Conservation (phyloP, 2,329 filamentous ascomycete genomes). For the Shiraia bambusicola region DNA sequence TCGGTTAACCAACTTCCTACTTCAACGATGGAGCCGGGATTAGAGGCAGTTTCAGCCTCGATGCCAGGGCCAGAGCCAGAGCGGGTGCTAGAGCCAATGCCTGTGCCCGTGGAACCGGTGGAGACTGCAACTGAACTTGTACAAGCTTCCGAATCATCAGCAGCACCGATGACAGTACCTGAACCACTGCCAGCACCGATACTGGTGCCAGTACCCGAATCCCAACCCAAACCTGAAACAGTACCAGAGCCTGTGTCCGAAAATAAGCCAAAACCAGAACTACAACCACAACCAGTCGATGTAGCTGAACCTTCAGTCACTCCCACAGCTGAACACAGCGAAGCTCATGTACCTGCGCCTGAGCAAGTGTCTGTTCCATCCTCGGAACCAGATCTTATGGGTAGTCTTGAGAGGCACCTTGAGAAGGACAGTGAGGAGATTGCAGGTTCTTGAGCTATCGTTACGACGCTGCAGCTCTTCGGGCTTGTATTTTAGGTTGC, state of each 20-base stretch:
- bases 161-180: background rate
- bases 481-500: no score
- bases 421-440: slow-evolving; percentile 34
- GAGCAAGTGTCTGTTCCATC: slow-evolving; percentile 18
- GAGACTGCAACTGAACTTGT: slow-evolving; percentile 1
- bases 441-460: slow-evolving; percentile 11
- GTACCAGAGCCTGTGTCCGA: background rate
- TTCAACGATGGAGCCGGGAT: slow-evolving; percentile 10
- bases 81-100: background rate
- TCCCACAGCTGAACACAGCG: slow-evolving; percentile 1
- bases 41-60: background rate
- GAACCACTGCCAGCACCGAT: slow-evolving; percentile 1
- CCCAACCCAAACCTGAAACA: slow-evolving; percentile 4
- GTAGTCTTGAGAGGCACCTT: slow-evolving; percentile 51
- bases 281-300: slow-evolving; percentile 2
- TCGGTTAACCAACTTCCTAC: slow-evolving; percentile 35
- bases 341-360: slow-evolving; percentile 7
- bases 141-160: background rate
- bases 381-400: slow-evolving; percentile 49
- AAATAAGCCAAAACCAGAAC: background rate
- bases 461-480: background rate
- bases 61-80: slow-evolving; percentile 1
- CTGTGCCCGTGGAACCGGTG: slow-evolving; percentile 3
- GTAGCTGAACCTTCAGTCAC: slow-evolving; percentile 3
- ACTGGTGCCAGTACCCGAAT: slow-evolving; percentile 1